Percentiles rank a stretch among this genome's conserved stretches.
phyloP scores from a whole-genome alignment of 441 rosid species.

The Erodium texanum region DNA sequence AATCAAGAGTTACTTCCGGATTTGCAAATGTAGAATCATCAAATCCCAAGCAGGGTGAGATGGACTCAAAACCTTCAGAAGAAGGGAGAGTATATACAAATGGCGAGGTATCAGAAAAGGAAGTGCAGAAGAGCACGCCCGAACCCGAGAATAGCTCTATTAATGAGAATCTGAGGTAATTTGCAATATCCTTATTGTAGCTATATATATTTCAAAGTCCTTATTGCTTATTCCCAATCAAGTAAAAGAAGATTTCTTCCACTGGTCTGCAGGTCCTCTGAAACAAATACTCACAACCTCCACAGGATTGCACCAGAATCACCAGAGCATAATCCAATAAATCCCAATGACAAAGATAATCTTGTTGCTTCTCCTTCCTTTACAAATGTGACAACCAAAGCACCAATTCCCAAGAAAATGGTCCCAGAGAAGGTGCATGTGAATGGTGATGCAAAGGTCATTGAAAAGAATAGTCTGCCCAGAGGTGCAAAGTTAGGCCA shows the following conservation, averaged over 20 bases:
- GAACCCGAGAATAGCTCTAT: conserved; percentile 22
- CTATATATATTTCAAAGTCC: no score
- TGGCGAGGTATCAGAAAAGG: conserved; percentile 22
- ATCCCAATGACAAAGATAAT: neutral
- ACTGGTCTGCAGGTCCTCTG: neutral
- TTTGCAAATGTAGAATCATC: conserved; percentile 24
- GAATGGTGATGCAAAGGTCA: neutral
- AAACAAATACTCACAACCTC: neutral
- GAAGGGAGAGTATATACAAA: conserved; percentile 22
- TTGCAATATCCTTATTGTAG: neutral
- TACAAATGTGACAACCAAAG: neutral
- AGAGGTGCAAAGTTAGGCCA: neutral
- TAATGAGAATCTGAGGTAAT: neutral
- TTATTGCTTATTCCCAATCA: neutral
- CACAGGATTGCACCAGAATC: neutral
- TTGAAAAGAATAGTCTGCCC: neutral
- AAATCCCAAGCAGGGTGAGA: neutral
- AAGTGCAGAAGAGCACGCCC: conserved; percentile 19
- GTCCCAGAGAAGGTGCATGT: neutral
- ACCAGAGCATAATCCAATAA: neutral
- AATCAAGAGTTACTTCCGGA: conserved; percentile 24
- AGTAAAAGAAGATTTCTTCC: neutral
- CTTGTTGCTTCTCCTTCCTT: neutral
- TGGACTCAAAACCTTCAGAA: conserved; percentile 12
- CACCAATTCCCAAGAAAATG: neutral